Evolutionary conservation across 306 rosid species (phyloP), one percentile per base, ranked within the genome.

Genomic region (Crotalaria pallida): DNA sequence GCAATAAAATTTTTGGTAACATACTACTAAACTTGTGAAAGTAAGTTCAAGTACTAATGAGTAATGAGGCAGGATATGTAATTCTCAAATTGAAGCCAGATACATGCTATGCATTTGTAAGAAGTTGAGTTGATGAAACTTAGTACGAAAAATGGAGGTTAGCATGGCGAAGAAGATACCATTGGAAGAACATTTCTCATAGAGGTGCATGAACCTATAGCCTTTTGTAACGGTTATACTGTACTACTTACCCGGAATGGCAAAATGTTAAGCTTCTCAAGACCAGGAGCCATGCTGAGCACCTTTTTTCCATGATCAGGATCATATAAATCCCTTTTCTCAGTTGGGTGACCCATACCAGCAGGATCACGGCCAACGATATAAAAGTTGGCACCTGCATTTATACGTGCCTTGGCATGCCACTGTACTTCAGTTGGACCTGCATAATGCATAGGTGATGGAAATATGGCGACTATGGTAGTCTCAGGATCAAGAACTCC

Each of bases 281-380:
- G 89, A 59, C 99, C 99, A 55, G 96, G 99, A 77, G 99, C 96
- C 96, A 91, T 91, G 84, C 91, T 86, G 53, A 94, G 84, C 10
- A 94, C 97, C 86, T 81, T 94, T 81, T 91, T 94, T 62, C 99
- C 99, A 56, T 94, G 99, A 77, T 91, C 96, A 27, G 99, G 99
- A 67, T 91, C 89, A 51, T 91, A 94, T 66, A 94, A 81, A 78
- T 94, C 99, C 81, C 96, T 84, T 69, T 91, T 84, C 87, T 94
- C 96, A 51, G 88, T 85, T 59, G 98, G 98, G 82, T 94, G 98
- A 55, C 96, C 88, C 97, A 94, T 90, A 64, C 98, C 98, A 16
- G 97, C 97, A 45, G 99, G 99, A 73, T 94, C 99, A 43, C 97
- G 95, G n/a, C 99, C 97, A 56, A 94, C 99, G 17, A 94, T 94